phyloP scores from a whole-genome alignment of 2,329 filamentous ascomycete species.

The Amauroascus niger region DNA sequence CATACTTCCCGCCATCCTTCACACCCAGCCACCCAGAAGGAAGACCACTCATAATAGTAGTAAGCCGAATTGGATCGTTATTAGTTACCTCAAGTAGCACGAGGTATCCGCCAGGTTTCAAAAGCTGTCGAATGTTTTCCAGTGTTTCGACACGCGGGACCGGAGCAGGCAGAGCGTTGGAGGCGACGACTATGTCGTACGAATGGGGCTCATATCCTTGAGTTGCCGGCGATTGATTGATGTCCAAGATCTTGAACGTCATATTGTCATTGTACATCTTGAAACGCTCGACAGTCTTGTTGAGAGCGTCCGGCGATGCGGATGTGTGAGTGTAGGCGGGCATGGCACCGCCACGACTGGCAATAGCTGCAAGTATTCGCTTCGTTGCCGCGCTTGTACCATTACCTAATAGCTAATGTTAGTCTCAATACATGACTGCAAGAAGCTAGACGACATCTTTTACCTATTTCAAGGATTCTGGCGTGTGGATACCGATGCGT shows the following conservation, averaged over 20 bases:
- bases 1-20: slow-evolving; percentile 5
- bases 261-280: slow-evolving; percentile 22
- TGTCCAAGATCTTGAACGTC: slow-evolving; percentile 26
- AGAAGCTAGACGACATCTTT: slow-evolving; percentile 4
- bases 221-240: slow-evolving; percentile 12
- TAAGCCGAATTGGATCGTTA: slow-evolving; percentile 19
- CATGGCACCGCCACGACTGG: too few relatives aligned
- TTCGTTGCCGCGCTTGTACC: slow-evolving; percentile 39
- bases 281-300: slow-evolving; percentile 27
- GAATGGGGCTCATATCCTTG: slow-evolving; percentile 19
- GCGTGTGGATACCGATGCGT: slow-evolving; percentile 35
- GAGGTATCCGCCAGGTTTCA: slow-evolving; percentile 42
- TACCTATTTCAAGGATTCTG: slow-evolving; percentile 36
- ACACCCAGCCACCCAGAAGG: slow-evolving; percentile 23
- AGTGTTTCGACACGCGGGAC: slow-evolving; percentile 20
- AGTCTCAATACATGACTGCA: slow-evolving; percentile 11
- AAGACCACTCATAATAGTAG: slow-evolving; percentile 26
- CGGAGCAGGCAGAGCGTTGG: slow-evolving; percentile 36
- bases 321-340: slow-evolving; percentile 41
- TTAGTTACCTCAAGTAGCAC: slow-evolving; percentile 36
- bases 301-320: slow-evolving; percentile 37
- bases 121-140: slow-evolving; percentile 30
- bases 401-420: slow-evolving; percentile 29
- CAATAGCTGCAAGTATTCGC: slow-evolving; percentile 27
- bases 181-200: slow-evolving; percentile 35